A percentile compares a stretch with the other conserved stretches of the same genome.
phyloP scores from a whole-genome alignment of 2,329 filamentous ascomycete species.

The Aspergillus fijiensis region DNA sequence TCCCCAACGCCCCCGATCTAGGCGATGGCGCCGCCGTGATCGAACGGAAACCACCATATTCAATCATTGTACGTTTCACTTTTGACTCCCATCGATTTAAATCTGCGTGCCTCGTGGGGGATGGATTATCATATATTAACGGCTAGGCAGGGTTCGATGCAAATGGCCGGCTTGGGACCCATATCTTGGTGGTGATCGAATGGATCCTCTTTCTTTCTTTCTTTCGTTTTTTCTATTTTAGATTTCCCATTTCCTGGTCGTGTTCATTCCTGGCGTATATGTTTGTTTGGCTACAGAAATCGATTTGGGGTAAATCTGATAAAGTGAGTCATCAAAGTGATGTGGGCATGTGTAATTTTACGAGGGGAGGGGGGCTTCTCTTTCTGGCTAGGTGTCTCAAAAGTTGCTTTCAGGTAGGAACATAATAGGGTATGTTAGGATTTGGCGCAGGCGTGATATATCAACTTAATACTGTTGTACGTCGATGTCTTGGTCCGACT shows the following conservation, averaged over 20 bases:
- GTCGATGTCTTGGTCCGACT: too few species aligned
- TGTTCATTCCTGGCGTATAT: background rate
- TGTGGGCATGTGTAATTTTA: too few species aligned
- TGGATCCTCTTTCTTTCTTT: background rate
- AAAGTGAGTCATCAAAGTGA: too few species aligned
- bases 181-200: constrained; percentile 46
- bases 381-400: too few species aligned
- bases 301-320: background rate
- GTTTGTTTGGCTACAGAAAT: background rate
- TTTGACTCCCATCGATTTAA: too few species aligned
- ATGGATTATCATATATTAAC: constrained; percentile 9
- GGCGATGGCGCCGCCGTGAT: constrained; percentile 55
- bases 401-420: too few species aligned
- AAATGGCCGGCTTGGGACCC: constrained; percentile 46
- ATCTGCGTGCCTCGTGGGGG: too few species aligned
- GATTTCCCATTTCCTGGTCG: background rate
- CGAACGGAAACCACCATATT: constrained; percentile 59
- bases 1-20: constrained; percentile 67
- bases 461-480: too few species aligned
- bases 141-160: constrained; percentile 44
- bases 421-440: too few species aligned
- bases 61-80: constrained; percentile 40
- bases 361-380: too few species aligned
- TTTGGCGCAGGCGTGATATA: too few species aligned
- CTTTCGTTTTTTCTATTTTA: background rate